Evolutionary conservation across 2,329 filamentous ascomycete species (phyloP), one percentile per base, ranked within the genome.

Genomic region (Rhexocercosporidium sp.): DNA sequence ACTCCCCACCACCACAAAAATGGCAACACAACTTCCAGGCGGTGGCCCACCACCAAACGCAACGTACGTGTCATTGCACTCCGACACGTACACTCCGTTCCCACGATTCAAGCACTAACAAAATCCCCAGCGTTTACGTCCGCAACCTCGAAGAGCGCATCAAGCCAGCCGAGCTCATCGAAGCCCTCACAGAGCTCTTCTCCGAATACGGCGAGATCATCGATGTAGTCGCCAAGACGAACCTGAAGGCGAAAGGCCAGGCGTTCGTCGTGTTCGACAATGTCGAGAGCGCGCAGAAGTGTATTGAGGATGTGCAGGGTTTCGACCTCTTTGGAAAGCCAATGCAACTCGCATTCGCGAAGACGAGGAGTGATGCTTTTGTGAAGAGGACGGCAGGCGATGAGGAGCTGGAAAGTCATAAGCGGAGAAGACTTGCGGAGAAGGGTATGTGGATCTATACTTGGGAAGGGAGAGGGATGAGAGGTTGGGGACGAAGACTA

Each of bases 311-410:
- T 74, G 85, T 96, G 69, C 92, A 97, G 75, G 95, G 93, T 9
- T 99, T 99, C 79, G 92, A 96, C 74, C 82, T 99, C 4, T 97
- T 97, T 75, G 93, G 92, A 59, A 97, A 97, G 81, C 90, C 92
- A 1, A 96, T 99, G 90, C 86, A 90, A 68, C 80, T 97, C 39
- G 90, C 93, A 18, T 90, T 93, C 76, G 96, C 96, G 27, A 90
- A 89, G 76, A 92, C 92, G 5, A 86, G 88, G 69, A 97, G 94
- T 78, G 96, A 99, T 82, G 94, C 93, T 60, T 96, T 92, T 0
- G 92, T 99, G 20, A 84, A 91, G 79, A 83, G 84, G 66, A 87
- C 90, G 29, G 91, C 91, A n/a, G 89, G 84, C 6, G 85, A 88
- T 20, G 91, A 94, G n/a, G 93, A 94, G 69, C 88, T 97, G 66